These are phyloP conservation scores for Phialophora tarda DNA, from an alignment of 2,329 filamentous ascomycete genomes.

Conservation along the genomic window DNA sequence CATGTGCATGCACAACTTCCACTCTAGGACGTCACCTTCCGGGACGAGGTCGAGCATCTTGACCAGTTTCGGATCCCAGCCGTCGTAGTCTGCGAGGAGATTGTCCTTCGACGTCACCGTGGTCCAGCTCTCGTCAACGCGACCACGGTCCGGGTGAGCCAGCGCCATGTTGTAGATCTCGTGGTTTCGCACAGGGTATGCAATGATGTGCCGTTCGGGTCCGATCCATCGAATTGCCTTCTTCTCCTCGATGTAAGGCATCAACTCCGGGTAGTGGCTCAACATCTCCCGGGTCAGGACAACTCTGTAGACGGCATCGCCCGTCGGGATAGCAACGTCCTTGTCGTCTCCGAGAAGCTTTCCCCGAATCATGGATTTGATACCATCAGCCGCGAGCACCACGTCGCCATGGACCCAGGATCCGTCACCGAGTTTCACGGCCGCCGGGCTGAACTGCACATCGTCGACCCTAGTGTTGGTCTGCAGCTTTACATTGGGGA, in stretches of 20 bases:
- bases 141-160: slow-evolving; percentile 65
- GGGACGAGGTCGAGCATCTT: slow-evolving; percentile 66
- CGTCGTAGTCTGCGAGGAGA: slow-evolving; percentile 64
- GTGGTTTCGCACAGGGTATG: slow-evolving; percentile 53
- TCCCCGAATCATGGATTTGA: slow-evolving; percentile 28
- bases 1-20: slow-evolving; percentile 67
- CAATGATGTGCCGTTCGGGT: slow-evolving; percentile 43
- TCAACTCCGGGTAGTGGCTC: slow-evolving; percentile 40
- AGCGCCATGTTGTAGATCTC: slow-evolving; percentile 71
- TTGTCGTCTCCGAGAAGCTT: slow-evolving; percentile 40
- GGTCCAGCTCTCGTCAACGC: slow-evolving; percentile 67
- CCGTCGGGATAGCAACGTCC: slow-evolving; percentile 45
- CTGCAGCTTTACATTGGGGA: slow-evolving; percentile 36
- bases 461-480: slow-evolving; percentile 38
- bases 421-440: slow-evolving; percentile 37
- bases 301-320: slow-evolving; percentile 43
- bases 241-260: slow-evolving; percentile 39
- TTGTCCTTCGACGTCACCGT: slow-evolving; percentile 64
- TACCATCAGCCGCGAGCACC: slow-evolving; percentile 38
- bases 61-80: slow-evolving; percentile 66
- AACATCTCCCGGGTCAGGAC: slow-evolving; percentile 39
- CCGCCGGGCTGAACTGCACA: slow-evolving; percentile 40
- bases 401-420: slow-evolving; percentile 40
- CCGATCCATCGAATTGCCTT: slow-evolving; percentile 45
- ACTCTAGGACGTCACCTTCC: slow-evolving; percentile 68